phyloP scores from a whole-genome alignment of 257 asterid genomes.

The Forsythia viridissima region DNA sequence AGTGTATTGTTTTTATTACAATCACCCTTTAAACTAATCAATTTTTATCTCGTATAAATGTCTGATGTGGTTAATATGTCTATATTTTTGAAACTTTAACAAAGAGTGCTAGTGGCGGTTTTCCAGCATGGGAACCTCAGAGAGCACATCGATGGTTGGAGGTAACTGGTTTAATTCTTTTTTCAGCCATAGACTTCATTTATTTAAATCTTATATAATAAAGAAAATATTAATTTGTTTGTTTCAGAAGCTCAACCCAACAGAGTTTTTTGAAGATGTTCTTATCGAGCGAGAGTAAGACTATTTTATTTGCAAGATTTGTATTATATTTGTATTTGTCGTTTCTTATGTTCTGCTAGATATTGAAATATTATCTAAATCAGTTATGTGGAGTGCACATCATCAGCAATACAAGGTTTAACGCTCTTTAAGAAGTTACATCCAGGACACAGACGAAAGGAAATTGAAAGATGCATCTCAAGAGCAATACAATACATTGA shows the following conservation, averaged over 20 bases:
- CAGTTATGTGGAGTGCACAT: constrained; percentile 58
- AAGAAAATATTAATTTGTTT: too few relatives aligned
- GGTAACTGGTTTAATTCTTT: constrained; percentile 21
- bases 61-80: background rate
- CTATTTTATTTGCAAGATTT: background rate
- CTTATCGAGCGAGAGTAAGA: constrained; percentile 52
- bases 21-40: background rate
- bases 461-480: constrained; percentile 42
- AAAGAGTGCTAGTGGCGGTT: constrained; percentile 54
- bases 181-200: background rate
- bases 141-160: constrained; percentile 50
- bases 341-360: background rate
- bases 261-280: constrained; percentile 47
- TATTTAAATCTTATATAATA: too few relatives aligned
- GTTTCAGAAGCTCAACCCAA: constrained; percentile 48
- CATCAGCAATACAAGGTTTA: constrained; percentile 55
- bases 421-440: constrained; percentile 38
- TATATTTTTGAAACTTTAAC: background rate
- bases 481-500: constrained; percentile 39
- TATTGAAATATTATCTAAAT: background rate
- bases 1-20: background rate
- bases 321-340: too few relatives aligned
- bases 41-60: background rate
- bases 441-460: constrained; percentile 36
- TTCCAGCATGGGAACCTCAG: constrained; percentile 63